Percentiles rank a stretch among this genome's conserved stretches.
Conservation (phyloP, 345 rosid species). For the Citrus maxima region DNA sequence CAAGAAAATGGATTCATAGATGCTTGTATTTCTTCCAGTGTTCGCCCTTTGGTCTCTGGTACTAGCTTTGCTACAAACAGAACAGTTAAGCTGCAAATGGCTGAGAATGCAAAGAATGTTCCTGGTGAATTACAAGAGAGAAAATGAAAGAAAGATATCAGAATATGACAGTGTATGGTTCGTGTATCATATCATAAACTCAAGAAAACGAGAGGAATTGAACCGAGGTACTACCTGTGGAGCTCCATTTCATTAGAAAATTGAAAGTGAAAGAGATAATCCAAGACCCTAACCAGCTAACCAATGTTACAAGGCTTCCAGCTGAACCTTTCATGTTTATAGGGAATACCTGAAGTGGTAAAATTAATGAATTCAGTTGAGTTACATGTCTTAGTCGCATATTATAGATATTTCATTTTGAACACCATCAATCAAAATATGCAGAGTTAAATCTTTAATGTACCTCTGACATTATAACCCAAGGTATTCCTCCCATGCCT, state of each 20-base stretch:
- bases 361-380: constrained; percentile 1
- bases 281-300: constrained; percentile 86
- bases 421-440: not conserved
- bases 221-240: constrained; percentile 27
- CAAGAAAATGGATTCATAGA: constrained; percentile 39
- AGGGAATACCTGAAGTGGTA: constrained; percentile 57
- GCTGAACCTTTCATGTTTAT: constrained; percentile 81
- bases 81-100: constrained; percentile 54
- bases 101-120: constrained; percentile 60
- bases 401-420: not conserved
- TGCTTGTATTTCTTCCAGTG: constrained; percentile 75
- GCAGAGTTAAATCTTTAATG: too few relatives aligned
- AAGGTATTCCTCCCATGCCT: constrained; percentile 78
- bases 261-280: constrained; percentile 63
- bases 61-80: constrained; percentile 66
- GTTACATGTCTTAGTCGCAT: not conserved
- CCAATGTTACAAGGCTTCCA: constrained; percentile 77
- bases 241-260: constrained; percentile 53
- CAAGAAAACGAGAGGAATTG: not conserved
- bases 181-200: not conserved
- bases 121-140: constrained; percentile 31
- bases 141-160: not conserved
- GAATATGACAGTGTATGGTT: not conserved
- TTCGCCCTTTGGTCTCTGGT: constrained; percentile 78
- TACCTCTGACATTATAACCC: constrained; percentile 90